Conservation (phyloP, 805 yeast species). For the Kodamaea lidongshanica region DNA sequence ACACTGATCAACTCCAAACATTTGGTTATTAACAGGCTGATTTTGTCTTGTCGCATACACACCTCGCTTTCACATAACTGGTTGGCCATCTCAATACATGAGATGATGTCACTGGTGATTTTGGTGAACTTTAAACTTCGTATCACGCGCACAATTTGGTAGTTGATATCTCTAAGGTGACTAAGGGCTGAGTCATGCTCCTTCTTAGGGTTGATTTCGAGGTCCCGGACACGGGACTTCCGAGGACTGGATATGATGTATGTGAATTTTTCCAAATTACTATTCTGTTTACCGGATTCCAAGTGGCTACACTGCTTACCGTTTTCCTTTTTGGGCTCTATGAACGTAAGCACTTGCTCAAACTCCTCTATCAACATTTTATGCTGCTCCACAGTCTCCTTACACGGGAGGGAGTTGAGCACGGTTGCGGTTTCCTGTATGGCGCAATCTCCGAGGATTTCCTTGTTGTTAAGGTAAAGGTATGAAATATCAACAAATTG, state of each 20-base stretch:
- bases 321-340: conserved; percentile 11
- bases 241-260: conserved; percentile 29
- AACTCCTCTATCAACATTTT: conserved; percentile 26
- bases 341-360: conserved; percentile 19
- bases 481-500: conserved; percentile 25
- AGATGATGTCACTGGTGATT: conserved; percentile 25
- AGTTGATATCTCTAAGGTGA: conserved; percentile 30
- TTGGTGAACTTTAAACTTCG: conserved; percentile 32
- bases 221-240: conserved; percentile 6
- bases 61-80: conserved; percentile 23
- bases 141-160: conserved; percentile 31
- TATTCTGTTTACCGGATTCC: too few relatives aligned
- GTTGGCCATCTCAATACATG: conserved; percentile 19
- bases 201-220: conserved; percentile 3
- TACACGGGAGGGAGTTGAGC: conserved; percentile 21
- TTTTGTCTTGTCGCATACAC: conserved; percentile 16
- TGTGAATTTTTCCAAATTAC: conserved; percentile 9
- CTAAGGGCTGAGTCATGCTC: conserved; percentile 10
- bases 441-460: conserved; percentile 20
- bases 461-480: conserved; percentile 23
- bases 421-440: conserved; percentile 11
- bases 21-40: conserved; percentile 18
- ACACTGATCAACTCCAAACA: conserved; percentile 22
- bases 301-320: too few relatives aligned
- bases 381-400: conserved; percentile 27